phyloP scores from a whole-genome alignment of 495 filamentous ascomycete species.

The Astrothelium macrocarpum region DNA sequence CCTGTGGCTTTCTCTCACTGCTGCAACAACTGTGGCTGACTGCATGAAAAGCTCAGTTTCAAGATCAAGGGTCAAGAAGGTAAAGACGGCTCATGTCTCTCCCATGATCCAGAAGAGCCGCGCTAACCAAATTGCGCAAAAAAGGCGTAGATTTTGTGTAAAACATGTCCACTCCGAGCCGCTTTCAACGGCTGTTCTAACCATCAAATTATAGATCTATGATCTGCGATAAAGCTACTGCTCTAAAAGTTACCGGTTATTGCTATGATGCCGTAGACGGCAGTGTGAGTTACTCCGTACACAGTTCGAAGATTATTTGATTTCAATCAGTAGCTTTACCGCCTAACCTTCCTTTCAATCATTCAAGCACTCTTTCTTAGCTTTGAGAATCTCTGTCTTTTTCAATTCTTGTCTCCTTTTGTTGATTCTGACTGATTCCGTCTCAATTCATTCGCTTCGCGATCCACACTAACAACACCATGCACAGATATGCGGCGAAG shows the following conservation, averaged over 20 bases:
- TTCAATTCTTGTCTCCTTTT: no score
- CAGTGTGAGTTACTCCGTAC: constrained; percentile 40
- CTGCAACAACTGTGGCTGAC: background rate
- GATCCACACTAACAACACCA: background rate
- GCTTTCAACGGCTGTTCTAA: background rate
- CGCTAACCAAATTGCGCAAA: background rate
- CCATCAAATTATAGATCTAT: constrained; percentile 45
- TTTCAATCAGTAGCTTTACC: background rate
- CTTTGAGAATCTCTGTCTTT: no score
- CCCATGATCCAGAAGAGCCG: background rate
- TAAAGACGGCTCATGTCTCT: background rate
- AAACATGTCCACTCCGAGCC: background rate
- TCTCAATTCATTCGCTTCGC: background rate
- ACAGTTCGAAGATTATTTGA: constrained; percentile 23
- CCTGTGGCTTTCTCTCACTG: background rate
- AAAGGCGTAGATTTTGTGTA: constrained; percentile 5
- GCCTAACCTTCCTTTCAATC: background rate
- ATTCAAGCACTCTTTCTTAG: background rate
- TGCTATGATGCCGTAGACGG: constrained; percentile 66
- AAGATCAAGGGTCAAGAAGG: constrained; percentile 4
- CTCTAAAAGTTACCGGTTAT: constrained; percentile 62
- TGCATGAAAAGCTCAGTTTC: background rate
- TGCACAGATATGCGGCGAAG: constrained; percentile 73
- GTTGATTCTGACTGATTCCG: background rate
- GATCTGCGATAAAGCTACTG: constrained; percentile 56